Conservation (phyloP, 306 rosid genomes). For the Cucurbita argyrosperma region DNA sequence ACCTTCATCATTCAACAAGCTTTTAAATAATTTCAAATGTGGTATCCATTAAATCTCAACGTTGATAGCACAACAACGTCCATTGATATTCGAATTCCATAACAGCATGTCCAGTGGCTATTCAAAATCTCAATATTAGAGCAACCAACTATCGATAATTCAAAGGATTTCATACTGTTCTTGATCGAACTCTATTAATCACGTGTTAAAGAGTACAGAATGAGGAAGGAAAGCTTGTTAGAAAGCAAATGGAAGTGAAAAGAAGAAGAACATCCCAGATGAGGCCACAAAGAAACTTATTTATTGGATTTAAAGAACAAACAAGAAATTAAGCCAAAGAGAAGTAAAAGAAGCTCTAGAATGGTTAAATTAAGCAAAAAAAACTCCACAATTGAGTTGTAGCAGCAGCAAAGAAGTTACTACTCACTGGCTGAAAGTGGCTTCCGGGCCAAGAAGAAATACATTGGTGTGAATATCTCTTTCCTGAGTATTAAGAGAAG, state of each 20-base stretch:
- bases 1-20: not conserved
- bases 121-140: too few relatives aligned
- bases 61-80: too few relatives aligned
- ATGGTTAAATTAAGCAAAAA: not conserved
- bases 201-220: not conserved
- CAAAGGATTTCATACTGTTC: not conserved
- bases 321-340: not conserved
- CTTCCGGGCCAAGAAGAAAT: conserved; percentile 88
- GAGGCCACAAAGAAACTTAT: too few relatives aligned
- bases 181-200: too few relatives aligned
- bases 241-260: too few relatives aligned
- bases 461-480: conserved; percentile 91
- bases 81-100: too few relatives aligned
- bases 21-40: too few relatives aligned
- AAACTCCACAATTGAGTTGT: not conserved
- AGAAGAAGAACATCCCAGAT: not conserved
- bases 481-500: conserved; percentile 32
- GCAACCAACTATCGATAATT: not conserved
- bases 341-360: not conserved
- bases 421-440: conserved; percentile 30
- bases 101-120: too few relatives aligned
- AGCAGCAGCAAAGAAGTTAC: not conserved
- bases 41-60: too few relatives aligned
- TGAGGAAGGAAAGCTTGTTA: not conserved
- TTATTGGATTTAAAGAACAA: too few relatives aligned